Conservation (phyloP, 441 rosid genomes). For the Lepidium campestre region DNA sequence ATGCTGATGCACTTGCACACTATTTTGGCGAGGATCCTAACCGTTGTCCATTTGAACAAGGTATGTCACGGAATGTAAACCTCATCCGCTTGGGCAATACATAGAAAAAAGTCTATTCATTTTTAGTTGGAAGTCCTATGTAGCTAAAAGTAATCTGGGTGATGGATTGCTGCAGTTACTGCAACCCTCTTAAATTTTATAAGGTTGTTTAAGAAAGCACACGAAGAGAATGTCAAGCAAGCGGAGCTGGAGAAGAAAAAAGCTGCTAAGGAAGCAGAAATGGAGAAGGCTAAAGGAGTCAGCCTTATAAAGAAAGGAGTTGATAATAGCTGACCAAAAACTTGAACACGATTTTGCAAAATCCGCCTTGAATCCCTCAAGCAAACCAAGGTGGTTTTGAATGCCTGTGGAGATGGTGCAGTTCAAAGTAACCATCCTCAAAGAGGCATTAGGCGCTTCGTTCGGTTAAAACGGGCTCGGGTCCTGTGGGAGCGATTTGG, state of each 20-base stretch:
- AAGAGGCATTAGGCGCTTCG: constrained; percentile 1
- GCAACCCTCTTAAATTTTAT: constrained; percentile 83
- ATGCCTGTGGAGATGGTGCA: constrained; percentile 7
- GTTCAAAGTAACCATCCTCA: constrained; percentile 14
- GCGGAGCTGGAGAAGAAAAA: constrained; percentile 89
- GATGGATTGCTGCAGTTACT: constrained; percentile 56
- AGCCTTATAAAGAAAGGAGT: constrained; percentile 52
- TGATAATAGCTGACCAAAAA: constrained; percentile 37
- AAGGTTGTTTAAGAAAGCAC: constrained; percentile 84
- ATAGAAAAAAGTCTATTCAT: background rate
- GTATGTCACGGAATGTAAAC: constrained; percentile 31
- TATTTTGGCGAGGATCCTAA: constrained; percentile 98
- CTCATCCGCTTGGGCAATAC: background rate
- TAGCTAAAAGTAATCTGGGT: constrained; percentile 10
- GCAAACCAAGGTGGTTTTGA: constrained; percentile 1
- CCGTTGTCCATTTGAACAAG: constrained; percentile 97
- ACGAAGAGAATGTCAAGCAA: constrained; percentile 88
- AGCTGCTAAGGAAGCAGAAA: constrained; percentile 76
- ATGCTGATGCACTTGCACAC: constrained; percentile 93
- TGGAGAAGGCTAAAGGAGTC: constrained; percentile 75
- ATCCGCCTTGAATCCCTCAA: constrained; percentile 3
- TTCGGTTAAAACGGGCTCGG: background rate
- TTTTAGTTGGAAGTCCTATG: background rate
- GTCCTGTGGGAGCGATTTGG: constrained; percentile 11
- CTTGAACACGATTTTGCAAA: background rate